These are phyloP conservation scores for Globisporangium cederbergense DNA, from an alignment of 352 stramenopile species.

Conservation along the genomic window DNA sequence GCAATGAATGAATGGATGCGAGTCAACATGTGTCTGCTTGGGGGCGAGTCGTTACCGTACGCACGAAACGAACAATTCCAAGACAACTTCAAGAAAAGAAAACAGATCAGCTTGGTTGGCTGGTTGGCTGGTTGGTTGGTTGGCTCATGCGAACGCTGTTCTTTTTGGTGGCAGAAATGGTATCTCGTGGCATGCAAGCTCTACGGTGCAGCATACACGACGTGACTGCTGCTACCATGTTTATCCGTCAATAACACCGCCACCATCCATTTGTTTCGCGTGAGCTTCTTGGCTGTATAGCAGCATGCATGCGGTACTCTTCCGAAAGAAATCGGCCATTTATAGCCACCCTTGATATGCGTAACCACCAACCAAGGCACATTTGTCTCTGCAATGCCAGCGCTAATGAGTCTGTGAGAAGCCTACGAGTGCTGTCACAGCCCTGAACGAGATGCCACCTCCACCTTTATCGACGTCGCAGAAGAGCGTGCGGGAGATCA, in stretches of 20 bases:
- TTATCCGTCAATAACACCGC: no score
- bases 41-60: background rate
- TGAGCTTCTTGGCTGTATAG: background rate
- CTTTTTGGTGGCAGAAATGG: background rate
- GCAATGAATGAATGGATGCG: background rate
- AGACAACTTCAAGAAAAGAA: constrained; percentile 1
- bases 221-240: no score
- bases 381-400: background rate
- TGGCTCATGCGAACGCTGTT: no score
- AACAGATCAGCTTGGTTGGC: background rate
- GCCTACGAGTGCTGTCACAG: background rate
- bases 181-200: no score
- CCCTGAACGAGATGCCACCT: background rate
- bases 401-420: background rate
- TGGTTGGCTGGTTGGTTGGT: background rate
- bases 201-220: no score
- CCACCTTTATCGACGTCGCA: background rate
- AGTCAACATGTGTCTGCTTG: constrained; percentile 1
- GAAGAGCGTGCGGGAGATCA: constrained; percentile 42
- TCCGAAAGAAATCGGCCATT: background rate
- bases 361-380: background rate
- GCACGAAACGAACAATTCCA: background rate
- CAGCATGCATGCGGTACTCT: background rate
- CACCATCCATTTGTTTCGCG: background rate
- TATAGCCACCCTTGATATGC: background rate